These are phyloP conservation scores for Chaetoceros tenuissimus DNA, from an alignment of 108 stramenopile genomes.

Conservation along the genomic window DNA sequence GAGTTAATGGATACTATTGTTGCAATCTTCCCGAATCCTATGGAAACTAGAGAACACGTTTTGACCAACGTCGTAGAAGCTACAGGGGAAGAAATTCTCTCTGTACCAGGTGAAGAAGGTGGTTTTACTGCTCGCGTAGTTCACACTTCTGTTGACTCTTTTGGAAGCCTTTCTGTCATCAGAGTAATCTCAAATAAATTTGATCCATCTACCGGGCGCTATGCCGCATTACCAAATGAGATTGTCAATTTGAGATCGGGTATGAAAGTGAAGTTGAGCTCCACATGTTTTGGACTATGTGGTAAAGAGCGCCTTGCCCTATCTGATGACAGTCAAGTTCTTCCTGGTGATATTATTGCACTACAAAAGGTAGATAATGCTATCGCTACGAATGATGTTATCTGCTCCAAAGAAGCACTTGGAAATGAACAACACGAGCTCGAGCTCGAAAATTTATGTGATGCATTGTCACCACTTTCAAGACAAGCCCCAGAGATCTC, in stretches of 20 bases:
- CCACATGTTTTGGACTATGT: constrained; percentile 14
- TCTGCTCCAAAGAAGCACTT: constrained; percentile 14
- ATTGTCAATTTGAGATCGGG: constrained; percentile 19
- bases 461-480: constrained; percentile 19
- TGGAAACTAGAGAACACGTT: constrained; percentile 16
- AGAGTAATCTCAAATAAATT: constrained; percentile 19
- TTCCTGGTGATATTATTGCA: constrained; percentile 26
- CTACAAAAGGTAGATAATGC: constrained; percentile 17
- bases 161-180: constrained; percentile 20
- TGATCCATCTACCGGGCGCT: background rate
- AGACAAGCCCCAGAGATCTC: constrained; percentile 12
- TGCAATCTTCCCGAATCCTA: constrained; percentile 15
- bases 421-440: constrained; percentile 22
- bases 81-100: constrained; percentile 9
- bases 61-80: constrained; percentile 14
- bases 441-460: constrained; percentile 10
- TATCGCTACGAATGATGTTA: constrained; percentile 20
- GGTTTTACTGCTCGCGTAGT: constrained; percentile 24
- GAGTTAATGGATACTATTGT: constrained; percentile 24
- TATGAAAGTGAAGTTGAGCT: constrained; percentile 17
- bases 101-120: constrained; percentile 21
- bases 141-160: constrained; percentile 19
- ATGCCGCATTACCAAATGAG: constrained; percentile 12
- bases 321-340: constrained; percentile 6
- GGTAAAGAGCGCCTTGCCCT: constrained; percentile 21